A percentile compares a stretch with the other conserved stretches of the same genome.
phyloP scores from a whole-genome alignment of 768 basidiomycete genomes.

The Suillus ampliporus region DNA sequence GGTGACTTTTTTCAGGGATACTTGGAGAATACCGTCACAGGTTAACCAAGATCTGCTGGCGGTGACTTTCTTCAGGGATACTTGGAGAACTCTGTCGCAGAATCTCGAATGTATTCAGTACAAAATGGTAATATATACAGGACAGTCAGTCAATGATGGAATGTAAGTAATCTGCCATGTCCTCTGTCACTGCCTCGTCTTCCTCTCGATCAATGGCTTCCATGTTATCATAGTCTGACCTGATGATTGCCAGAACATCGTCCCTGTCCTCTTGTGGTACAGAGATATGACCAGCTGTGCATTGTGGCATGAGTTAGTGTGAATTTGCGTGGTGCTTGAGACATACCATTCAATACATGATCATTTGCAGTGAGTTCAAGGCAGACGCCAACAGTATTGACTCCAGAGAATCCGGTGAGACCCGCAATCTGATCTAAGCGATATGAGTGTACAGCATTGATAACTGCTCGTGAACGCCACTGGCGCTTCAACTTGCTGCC shows the following conservation, averaged over 20 bases:
- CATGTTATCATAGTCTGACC: not conserved
- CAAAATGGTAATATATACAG: too few species aligned
- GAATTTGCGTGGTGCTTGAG: too few species aligned
- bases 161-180: not conserved
- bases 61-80: slow-evolving; percentile 46
- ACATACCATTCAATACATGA: too few species aligned
- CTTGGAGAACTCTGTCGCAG: slow-evolving; percentile 35
- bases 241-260: not conserved
- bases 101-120: too few species aligned
- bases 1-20: too few species aligned
- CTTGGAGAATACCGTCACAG: too few species aligned
- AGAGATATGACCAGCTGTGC: too few species aligned
- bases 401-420: not conserved
- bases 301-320: too few species aligned
- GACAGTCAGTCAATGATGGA: too few species aligned
- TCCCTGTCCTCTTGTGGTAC: too few species aligned
- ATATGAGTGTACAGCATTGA: slow-evolving; percentile 13
- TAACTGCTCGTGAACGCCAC: not conserved
- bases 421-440: slow-evolving; percentile 13
- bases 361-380: not conserved
- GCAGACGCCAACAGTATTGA: not conserved
- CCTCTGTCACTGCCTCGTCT: not conserved
- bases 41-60: slow-evolving; percentile 34
- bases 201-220: slow-evolving; percentile 8
- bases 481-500: slow-evolving; percentile 9